These are phyloP conservation scores for Eustoma russellianum DNA, from an alignment of 257 asterid genomes.

Conservation along the genomic window DNA sequence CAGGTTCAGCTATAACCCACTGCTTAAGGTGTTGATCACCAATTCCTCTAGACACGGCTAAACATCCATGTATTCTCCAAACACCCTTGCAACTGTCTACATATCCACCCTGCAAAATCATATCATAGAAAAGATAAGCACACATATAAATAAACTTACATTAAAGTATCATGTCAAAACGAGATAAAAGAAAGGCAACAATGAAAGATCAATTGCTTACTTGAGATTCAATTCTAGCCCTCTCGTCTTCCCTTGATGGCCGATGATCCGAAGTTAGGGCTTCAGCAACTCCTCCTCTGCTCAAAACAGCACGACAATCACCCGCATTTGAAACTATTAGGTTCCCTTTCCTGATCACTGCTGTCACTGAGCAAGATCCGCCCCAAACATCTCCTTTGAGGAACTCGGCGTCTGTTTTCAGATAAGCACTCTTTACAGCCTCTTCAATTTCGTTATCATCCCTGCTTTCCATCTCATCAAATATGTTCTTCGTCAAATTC, in stretches of 20 bases:
- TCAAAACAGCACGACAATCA: conserved; percentile 75
- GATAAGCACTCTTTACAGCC: conserved; percentile 56
- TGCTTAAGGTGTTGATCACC: conserved; percentile 82
- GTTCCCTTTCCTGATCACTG: conserved; percentile 46
- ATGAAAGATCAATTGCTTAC: conserved; percentile 29
- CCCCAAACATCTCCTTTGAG: conserved; percentile 49
- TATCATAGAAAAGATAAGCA: conserved; percentile 12
- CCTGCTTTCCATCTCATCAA: conserved; percentile 31
- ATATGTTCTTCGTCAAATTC: conserved; percentile 39
- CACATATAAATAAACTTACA: background rate
- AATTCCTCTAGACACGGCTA: conserved; percentile 77
- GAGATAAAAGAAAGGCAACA: background rate
- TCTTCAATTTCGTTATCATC: conserved; percentile 19
- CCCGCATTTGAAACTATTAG: conserved; percentile 72
- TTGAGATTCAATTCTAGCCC: conserved; percentile 46
- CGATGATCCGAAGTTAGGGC: conserved; percentile 79
- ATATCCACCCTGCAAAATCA: conserved; percentile 58
- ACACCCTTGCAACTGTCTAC: conserved; percentile 61
- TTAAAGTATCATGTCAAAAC: background rate
- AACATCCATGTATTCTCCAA: conserved; percentile 73
- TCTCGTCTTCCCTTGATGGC: conserved; percentile 66
- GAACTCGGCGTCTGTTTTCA: conserved; percentile 63
- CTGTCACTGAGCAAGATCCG: conserved; percentile 81
- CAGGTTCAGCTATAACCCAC: conserved; percentile 83
- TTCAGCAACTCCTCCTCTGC: conserved; percentile 60